These are phyloP conservation scores for Mycena galopus DNA, from an alignment of 768 basidiomycete species.

Conservation along the genomic window DNA sequence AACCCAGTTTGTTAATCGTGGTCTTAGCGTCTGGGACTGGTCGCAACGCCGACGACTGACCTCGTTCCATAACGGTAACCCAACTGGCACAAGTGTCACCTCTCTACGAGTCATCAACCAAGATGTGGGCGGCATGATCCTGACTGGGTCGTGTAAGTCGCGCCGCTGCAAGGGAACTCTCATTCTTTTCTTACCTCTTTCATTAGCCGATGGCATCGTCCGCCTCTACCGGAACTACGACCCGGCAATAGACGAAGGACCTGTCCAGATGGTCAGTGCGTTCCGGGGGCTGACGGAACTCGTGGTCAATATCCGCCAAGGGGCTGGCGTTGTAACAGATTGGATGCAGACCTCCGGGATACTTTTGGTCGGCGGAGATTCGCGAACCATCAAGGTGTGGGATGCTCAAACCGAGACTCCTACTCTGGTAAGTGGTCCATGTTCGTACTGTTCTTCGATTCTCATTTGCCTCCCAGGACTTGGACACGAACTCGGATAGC, in stretches of 20 bases:
- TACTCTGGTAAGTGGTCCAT: constrained; percentile 65
- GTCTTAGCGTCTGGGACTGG: constrained; percentile 93
- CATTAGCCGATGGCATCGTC: constrained; percentile 89
- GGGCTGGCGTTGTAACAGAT: constrained; percentile 88
- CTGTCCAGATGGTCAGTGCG: constrained; percentile 92
- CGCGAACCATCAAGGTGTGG: constrained; percentile 91
- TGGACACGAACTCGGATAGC: constrained; percentile 91
- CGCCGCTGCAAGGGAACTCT: neutral
- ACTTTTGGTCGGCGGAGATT: constrained; percentile 92
- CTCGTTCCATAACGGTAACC: constrained; percentile 91
- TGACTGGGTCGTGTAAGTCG: constrained; percentile 85
- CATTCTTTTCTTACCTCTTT: constrained; percentile 5
- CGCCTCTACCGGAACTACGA: constrained; percentile 96
- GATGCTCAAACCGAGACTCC: constrained; percentile 92
- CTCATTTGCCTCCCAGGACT: constrained; percentile 66
- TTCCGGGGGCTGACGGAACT: constrained; percentile 91
- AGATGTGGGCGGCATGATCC: constrained; percentile 90
- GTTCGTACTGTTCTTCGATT: neutral
- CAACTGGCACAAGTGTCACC: constrained; percentile 85
- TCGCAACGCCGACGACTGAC: constrained; percentile 81
- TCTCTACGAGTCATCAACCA: constrained; percentile 95
- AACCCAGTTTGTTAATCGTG: constrained; percentile 6
- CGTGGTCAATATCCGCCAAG: constrained; percentile 73
- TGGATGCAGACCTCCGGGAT: constrained; percentile 94
- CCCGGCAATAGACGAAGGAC: constrained; percentile 73